A percentile compares a stretch with the other conserved stretches of the same genome.
These are phyloP conservation scores for Geotrichum restrictum DNA, from an alignment of 1,139 yeast genomes.

Conservation along the genomic window DNA sequence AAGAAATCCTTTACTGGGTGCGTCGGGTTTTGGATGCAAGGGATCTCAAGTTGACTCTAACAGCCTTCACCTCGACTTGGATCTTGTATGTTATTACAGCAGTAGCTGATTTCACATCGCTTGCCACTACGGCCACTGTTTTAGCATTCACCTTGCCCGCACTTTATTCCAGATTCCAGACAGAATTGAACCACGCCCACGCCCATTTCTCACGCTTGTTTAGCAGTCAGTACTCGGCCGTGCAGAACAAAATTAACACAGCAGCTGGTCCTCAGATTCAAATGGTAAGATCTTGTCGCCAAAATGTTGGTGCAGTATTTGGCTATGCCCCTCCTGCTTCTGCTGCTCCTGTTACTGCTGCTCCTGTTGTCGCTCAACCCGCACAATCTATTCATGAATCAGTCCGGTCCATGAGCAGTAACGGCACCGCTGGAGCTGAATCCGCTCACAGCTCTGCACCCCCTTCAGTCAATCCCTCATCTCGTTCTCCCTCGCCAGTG, in stretches of 20 bases:
- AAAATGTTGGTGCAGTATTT: slow-evolving; percentile 4
- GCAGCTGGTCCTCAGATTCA: slow-evolving; percentile 7
- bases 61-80: slow-evolving; percentile 1
- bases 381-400: neutral
- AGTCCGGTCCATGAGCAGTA: neutral
- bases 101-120: neutral
- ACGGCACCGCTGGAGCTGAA: neutral
- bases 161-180: slow-evolving; percentile 1
- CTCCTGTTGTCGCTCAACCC: too few relatives aligned
- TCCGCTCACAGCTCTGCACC: neutral
- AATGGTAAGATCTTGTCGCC: neutral
- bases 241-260: slow-evolving; percentile 6
- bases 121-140: neutral
- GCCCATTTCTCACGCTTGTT: neutral
- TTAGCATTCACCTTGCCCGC: slow-evolving; percentile 8
- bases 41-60: slow-evolving; percentile 4
- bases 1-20: slow-evolving; percentile 11
- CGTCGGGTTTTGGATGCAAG: slow-evolving; percentile 9
- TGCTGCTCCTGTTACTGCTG: neutral
- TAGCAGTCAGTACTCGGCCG: neutral
- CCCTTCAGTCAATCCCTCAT: neutral
- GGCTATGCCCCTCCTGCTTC: slow-evolving; percentile 7
- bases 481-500: neutral
- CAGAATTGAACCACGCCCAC: neutral
- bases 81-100: slow-evolving; percentile 1